phyloP scores from a whole-genome alignment of 2,329 filamentous ascomycete species.

The Colletotrichum liaoningense region DNA sequence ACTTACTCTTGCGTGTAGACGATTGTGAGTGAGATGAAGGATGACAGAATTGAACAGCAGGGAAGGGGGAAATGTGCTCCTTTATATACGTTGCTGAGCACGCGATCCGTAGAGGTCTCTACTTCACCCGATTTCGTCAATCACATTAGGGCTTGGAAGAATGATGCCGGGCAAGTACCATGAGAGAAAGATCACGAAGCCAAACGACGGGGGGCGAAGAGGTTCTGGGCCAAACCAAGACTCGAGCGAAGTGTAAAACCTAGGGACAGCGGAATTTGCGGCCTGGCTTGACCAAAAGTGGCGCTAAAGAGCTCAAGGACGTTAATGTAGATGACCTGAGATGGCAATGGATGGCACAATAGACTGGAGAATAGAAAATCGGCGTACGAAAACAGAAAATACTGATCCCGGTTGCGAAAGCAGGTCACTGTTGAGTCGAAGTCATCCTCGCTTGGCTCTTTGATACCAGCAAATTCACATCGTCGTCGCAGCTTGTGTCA shows the following conservation, averaged over 20 bases:
- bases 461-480: neutral
- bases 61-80: neutral
- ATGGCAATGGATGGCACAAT: neutral
- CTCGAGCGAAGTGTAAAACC: too few species aligned
- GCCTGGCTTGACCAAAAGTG: neutral
- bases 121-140: too few species aligned
- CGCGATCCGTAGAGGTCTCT: neutral
- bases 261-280: neutral
- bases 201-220: too few species aligned
- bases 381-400: neutral
- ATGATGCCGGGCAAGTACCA: too few species aligned
- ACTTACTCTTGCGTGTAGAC: neutral
- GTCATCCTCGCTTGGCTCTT: neutral
- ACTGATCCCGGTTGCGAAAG: too few species aligned
- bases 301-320: fast-evolving
- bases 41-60: neutral
- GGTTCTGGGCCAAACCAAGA: too few species aligned
- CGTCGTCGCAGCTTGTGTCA: neutral
- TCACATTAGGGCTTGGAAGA: too few species aligned
- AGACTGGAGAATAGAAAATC: neutral
- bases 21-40: neutral
- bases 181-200: too few species aligned
- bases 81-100: neutral
- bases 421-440: neutral
- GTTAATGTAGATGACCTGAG: neutral